Percentiles rank a stretch among this genome's conserved stretches.
These are phyloP conservation scores for Tricholoma furcatifolium DNA, from an alignment of 768 basidiomycete genomes.

Conservation along the genomic window DNA sequence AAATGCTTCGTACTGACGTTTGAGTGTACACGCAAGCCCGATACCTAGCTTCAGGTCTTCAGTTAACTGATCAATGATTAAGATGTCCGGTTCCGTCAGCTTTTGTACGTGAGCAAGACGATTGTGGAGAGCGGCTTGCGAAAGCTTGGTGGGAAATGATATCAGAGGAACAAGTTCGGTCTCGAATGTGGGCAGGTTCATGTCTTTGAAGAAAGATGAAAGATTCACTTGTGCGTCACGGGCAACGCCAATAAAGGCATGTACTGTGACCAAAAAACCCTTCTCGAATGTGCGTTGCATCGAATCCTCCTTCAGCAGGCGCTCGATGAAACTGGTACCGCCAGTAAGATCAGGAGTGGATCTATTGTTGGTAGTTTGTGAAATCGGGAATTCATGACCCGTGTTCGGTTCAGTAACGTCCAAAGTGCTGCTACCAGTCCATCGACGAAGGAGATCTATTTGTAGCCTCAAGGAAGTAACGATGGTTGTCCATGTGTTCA, in stretches of 20 bases:
- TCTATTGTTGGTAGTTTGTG: slow-evolving; percentile 22
- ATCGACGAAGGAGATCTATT: slow-evolving; percentile 76
- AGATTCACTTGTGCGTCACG: slow-evolving; percentile 86
- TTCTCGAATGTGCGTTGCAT: slow-evolving; percentile 94
- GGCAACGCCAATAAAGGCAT: slow-evolving; percentile 80
- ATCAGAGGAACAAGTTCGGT: slow-evolving; percentile 87
- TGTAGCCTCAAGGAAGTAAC: slow-evolving; percentile 82
- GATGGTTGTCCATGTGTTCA: slow-evolving; percentile 92
- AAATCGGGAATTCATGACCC: slow-evolving; percentile 53
- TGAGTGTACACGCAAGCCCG: slow-evolving; percentile 91
- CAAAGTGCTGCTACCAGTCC: slow-evolving; percentile 92
- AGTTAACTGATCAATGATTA: slow-evolving; percentile 92
- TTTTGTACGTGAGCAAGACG: slow-evolving; percentile 88
- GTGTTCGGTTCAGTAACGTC: slow-evolving; percentile 84
- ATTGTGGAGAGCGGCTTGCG: slow-evolving; percentile 87
- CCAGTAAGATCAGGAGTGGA: slow-evolving; percentile 51
- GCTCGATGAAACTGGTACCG: slow-evolving; percentile 88
- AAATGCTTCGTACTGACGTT: slow-evolving; percentile 92
- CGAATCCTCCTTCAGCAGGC: slow-evolving; percentile 93
- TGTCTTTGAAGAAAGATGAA: slow-evolving; percentile 70
- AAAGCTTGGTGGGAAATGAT: slow-evolving; percentile 94
- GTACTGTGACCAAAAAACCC: slow-evolving; percentile 83
- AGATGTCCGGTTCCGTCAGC: slow-evolving; percentile 81
- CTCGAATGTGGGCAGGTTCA: slow-evolving; percentile 92
- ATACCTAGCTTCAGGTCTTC: slow-evolving; percentile 92